phyloP scores from a whole-genome alignment of 768 basidiomycete genomes.

The Tricholoma flavovirens region DNA sequence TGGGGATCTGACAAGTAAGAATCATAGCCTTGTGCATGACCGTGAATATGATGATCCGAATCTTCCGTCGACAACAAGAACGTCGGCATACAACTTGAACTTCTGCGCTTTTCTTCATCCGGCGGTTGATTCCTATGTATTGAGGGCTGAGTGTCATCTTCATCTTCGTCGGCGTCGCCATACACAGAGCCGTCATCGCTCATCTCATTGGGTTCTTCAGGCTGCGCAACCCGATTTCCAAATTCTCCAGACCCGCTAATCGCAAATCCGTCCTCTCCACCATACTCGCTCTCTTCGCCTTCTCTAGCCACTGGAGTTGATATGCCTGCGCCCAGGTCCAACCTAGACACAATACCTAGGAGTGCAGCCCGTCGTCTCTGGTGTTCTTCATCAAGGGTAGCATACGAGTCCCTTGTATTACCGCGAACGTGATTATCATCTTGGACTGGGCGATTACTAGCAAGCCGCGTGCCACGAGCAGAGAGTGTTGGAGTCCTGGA shows the following conservation, averaged over 20 bases:
- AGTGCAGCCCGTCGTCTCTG: slow-evolving; percentile 30
- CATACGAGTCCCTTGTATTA: background rate
- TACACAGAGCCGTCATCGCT: slow-evolving; percentile 11
- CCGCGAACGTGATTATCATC: background rate
- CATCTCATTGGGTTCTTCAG: background rate
- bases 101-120: slow-evolving; percentile 18
- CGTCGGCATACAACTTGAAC: slow-evolving; percentile 19
- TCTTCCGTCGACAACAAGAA: slow-evolving; percentile 16
- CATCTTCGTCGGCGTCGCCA: slow-evolving; percentile 27
- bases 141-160: background rate
- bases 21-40: background rate
- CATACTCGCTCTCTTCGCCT: slow-evolving; percentile 27
- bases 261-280: slow-evolving; percentile 30
- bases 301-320: background rate
- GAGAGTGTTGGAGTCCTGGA: background rate
- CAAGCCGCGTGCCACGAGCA: background rate
- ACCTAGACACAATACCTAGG: slow-evolving; percentile 30
- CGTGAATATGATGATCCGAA: slow-evolving; percentile 8
- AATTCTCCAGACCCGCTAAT: slow-evolving; percentile 26
- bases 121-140: background rate
- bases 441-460: background rate
- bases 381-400: slow-evolving; percentile 16
- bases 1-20: background rate
- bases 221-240: background rate
- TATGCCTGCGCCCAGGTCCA: slow-evolving; percentile 10